These are phyloP conservation scores for Sporobolomyces roseus DNA, from an alignment of 768 basidiomycete genomes.

Conservation along the genomic window DNA sequence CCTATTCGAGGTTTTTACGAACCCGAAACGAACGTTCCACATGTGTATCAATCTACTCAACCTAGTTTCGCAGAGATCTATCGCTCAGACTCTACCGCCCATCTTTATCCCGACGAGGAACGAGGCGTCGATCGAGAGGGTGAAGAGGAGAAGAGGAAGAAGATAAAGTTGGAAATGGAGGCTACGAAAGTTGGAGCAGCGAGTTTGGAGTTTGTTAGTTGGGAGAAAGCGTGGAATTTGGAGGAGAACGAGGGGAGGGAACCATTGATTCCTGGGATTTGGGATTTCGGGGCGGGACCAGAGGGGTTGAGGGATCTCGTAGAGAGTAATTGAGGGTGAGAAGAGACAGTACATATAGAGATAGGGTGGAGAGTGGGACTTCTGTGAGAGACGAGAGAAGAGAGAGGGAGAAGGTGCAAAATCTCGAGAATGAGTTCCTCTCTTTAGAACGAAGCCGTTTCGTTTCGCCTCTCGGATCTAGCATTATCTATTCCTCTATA, in stretches of 20 bases:
- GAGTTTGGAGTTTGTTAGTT: slow-evolving; percentile 24
- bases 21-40: slow-evolving; percentile 69
- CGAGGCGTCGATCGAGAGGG: slow-evolving; percentile 51
- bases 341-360: no score
- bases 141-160: slow-evolving; percentile 23
- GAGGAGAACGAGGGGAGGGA: slow-evolving; percentile 11
- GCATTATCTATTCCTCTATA: no score
- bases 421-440: no score
- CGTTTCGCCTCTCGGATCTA: no score
- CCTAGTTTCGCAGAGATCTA: slow-evolving; percentile 63
- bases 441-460: no score
- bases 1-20: slow-evolving; percentile 72
- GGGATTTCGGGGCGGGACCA: slow-evolving; percentile 33
- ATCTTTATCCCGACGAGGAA: slow-evolving; percentile 60
- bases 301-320: not conserved
- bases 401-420: not conserved
- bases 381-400: no score
- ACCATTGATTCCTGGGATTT: slow-evolving; percentile 25
- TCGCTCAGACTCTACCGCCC: slow-evolving; percentile 54
- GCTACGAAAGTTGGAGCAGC: slow-evolving; percentile 21
- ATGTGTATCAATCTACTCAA: slow-evolving; percentile 74
- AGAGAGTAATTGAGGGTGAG: no score
- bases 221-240: slow-evolving; percentile 21
- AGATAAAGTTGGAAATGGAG: slow-evolving; percentile 12
- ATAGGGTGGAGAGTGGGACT: no score